phyloP scores from a whole-genome alignment of 164 flowering plant species.

The Berberis thunbergii region DNA sequence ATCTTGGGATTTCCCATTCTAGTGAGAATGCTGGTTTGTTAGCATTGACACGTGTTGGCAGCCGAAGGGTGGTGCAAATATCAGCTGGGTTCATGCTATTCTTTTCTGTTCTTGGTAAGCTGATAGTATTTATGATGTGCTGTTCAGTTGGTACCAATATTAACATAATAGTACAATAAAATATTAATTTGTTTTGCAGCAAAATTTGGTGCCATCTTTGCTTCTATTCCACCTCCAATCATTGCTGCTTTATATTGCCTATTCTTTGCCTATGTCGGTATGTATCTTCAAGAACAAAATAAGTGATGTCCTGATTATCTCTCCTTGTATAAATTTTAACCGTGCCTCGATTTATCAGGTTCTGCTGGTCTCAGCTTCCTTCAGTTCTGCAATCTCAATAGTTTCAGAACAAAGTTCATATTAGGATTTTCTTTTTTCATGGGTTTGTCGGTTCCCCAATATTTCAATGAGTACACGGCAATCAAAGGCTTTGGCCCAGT shows the following conservation, averaged over 20 bases:
- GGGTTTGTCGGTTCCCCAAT: slow-evolving; percentile 89
- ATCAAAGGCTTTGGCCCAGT: slow-evolving; percentile 83
- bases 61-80: slow-evolving; percentile 95
- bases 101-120: slow-evolving; percentile 88
- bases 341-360: slow-evolving; percentile 34
- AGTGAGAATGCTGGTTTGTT: slow-evolving; percentile 97
- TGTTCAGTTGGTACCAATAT: neutral
- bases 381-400: slow-evolving; percentile 95
- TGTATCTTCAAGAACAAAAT: slow-evolving; percentile 13
- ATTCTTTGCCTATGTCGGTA: slow-evolving; percentile 95
- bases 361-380: slow-evolving; percentile 81
- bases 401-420: slow-evolving; percentile 84
- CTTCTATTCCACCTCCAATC: slow-evolving; percentile 86
- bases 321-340: neutral
- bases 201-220: slow-evolving; percentile 95
- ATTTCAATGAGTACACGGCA: slow-evolving; percentile 81
- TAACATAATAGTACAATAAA: neutral
- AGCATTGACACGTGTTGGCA: slow-evolving; percentile 88
- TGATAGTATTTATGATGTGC: neutral
- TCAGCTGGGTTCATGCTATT: slow-evolving; percentile 97
- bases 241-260: slow-evolving; percentile 86
- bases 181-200: slow-evolving; percentile 34
- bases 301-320: neutral
- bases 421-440: slow-evolving; percentile 84
- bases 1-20: slow-evolving; percentile 8